A percentile compares a stretch with the other conserved stretches of the same genome.
Evolutionary conservation across 1,284 basidiomycete genomes (phyloP).

Genomic region (Cryptococcus sp.): DNA sequence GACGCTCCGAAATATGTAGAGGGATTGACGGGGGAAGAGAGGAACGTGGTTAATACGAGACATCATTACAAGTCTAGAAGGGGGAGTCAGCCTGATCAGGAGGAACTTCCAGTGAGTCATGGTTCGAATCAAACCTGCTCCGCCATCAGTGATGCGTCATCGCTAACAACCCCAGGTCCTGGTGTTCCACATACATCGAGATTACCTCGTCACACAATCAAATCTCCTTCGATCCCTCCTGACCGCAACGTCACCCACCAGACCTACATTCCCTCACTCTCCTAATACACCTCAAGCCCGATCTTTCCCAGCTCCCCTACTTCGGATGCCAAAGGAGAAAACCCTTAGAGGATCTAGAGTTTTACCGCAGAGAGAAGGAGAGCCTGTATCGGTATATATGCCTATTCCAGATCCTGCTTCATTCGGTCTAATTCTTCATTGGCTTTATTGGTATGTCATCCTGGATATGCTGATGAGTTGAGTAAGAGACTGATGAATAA

Average conservation of each 20-base stretch:
- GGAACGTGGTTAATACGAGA: neutral
- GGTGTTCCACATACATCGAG: conserved; percentile 40
- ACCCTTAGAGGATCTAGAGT: conserved; percentile 24
- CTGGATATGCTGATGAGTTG: neutral
- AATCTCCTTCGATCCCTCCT: conserved; percentile 41
- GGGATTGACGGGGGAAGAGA: neutral
- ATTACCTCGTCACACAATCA: conserved; percentile 45
- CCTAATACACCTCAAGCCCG: neutral
- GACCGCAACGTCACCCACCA: conserved; percentile 4
- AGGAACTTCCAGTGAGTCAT: conserved; percentile 11
- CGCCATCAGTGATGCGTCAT: neutral
- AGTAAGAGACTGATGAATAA: no score
- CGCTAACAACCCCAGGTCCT: conserved; percentile 19
- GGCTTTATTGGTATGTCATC: conserved; percentile 45
- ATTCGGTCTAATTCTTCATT: conserved; percentile 44
- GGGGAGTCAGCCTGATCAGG: conserved; percentile 18
- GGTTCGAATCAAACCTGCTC: neutral
- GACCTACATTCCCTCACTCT: conserved; percentile 1
- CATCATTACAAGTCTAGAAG: conserved; percentile 7
- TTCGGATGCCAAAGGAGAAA: neutral
- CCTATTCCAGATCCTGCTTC: conserved; percentile 45
- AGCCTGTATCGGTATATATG: conserved; percentile 30
- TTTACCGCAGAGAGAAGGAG: conserved; percentile 17
- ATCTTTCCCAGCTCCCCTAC: neutral
- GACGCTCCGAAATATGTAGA: conserved; percentile 1